phyloP scores from a whole-genome alignment of 768 basidiomycete species.

The Rhizopogon vulgaris region DNA sequence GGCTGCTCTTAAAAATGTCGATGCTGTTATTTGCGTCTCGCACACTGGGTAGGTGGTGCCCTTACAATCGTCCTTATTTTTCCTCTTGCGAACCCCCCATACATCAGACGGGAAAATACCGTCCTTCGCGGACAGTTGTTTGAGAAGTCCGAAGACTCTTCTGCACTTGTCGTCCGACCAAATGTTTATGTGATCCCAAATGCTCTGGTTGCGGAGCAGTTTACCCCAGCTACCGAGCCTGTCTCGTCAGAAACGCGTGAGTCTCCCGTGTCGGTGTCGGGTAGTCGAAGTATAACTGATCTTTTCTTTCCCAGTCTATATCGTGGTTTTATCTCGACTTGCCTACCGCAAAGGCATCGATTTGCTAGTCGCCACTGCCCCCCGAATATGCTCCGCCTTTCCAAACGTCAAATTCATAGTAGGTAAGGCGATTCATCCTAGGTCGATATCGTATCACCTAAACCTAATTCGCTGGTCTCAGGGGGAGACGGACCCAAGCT shows the following conservation, averaged over 20 bases:
- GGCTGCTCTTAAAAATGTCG: slow-evolving; percentile 82
- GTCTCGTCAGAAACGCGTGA: slow-evolving; percentile 51
- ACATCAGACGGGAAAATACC: slow-evolving; percentile 88
- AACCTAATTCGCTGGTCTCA: slow-evolving; percentile 22
- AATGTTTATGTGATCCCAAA: slow-evolving; percentile 93
- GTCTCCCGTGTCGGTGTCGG: slow-evolving; percentile 10
- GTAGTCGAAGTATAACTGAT: not conserved
- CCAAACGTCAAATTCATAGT: slow-evolving; percentile 87
- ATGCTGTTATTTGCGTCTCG: slow-evolving; percentile 93
- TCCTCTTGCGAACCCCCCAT: not conserved
- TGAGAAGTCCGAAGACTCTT: slow-evolving; percentile 40
- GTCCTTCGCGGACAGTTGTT: slow-evolving; percentile 81
- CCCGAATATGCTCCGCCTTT: slow-evolving; percentile 79
- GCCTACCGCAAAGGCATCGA: slow-evolving; percentile 97
- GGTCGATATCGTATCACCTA: not conserved
- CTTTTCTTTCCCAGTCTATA: slow-evolving; percentile 56
- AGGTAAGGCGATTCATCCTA: slow-evolving; percentile 37
- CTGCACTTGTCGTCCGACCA: slow-evolving; percentile 39
- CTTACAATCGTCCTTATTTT: not conserved
- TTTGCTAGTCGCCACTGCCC: slow-evolving; percentile 87
- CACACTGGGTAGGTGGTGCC: slow-evolving; percentile 74
- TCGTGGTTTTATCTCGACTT: slow-evolving; percentile 84
- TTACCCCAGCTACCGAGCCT: slow-evolving; percentile 53
- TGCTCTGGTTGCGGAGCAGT: slow-evolving; percentile 81
- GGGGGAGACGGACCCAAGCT: slow-evolving; percentile 95